Evolutionary conservation across 2,329 filamentous ascomycete species (phyloP).

Genomic region (Ilyonectria sp.): DNA sequence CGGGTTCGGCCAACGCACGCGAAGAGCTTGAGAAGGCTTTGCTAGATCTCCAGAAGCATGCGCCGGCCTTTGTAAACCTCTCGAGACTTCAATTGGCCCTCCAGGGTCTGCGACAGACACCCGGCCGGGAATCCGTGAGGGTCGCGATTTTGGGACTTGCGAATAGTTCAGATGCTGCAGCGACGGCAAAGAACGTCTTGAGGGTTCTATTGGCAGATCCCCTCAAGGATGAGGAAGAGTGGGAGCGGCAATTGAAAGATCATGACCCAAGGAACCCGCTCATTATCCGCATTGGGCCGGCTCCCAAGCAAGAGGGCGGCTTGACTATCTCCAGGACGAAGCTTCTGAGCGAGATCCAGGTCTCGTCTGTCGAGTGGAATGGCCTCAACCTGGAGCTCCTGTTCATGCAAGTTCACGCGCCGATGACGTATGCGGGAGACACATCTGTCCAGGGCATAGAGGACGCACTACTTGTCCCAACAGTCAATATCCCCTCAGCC

Average conservation of each 20-base stretch:
- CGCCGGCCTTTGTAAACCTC: conserved; percentile 75
- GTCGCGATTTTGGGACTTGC: conserved; percentile 70
- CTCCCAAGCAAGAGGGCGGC: conserved; percentile 47
- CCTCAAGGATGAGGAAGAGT: conserved; percentile 71
- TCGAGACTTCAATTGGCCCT: conserved; percentile 80
- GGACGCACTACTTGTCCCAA: conserved; percentile 82
- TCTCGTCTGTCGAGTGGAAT: conserved; percentile 75
- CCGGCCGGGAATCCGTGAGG: conserved; percentile 71
- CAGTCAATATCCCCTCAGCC: conserved; percentile 78
- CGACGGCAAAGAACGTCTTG: conserved; percentile 75
- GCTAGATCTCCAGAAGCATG: conserved; percentile 71
- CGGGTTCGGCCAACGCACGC: conserved; percentile 54
- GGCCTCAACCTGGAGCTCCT: conserved; percentile 76
- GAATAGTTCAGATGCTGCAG: conserved; percentile 55
- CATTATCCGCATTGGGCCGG: conserved; percentile 69
- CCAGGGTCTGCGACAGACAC: conserved; percentile 71
- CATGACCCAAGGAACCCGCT: conserved; percentile 70
- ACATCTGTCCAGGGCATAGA: conserved; percentile 61
- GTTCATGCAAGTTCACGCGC: conserved; percentile 65
- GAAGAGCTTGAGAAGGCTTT: conserved; percentile 73
- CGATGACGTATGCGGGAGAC: conserved; percentile 52
- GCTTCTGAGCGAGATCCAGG: conserved; percentile 70
- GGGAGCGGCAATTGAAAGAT: conserved; percentile 75
- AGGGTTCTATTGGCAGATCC: conserved; percentile 81
- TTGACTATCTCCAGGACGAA: conserved; percentile 50